Evolutionary conservation across 2,329 filamentous ascomycete species (phyloP).

Genomic region (Pestalotiopsis sp.): DNA sequence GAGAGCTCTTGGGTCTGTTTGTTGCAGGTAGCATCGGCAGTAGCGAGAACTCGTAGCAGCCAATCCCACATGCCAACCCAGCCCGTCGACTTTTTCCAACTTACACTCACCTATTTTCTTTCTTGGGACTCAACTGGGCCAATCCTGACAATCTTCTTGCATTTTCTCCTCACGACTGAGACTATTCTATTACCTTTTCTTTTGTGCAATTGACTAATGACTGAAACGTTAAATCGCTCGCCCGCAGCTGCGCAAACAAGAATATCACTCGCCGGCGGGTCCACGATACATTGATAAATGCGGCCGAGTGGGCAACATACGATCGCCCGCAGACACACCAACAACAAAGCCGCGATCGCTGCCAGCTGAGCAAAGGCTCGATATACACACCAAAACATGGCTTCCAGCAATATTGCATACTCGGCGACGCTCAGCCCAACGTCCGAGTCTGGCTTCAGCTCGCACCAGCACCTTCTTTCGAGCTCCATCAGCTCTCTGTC

Average conservation of each 20-base stretch:
- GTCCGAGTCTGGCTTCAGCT: constrained; percentile 6
- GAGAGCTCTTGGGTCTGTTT: neutral
- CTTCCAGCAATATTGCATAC: constrained; percentile 9
- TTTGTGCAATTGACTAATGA: neutral
- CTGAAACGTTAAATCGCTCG: neutral
- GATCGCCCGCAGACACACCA: neutral
- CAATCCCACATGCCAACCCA: constrained; percentile 9
- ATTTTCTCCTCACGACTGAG: neutral
- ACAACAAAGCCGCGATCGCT: neutral
- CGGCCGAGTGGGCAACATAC: neutral
- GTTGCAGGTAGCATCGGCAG: neutral
- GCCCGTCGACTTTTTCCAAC: neutral
- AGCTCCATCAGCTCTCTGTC: constrained; percentile 70
- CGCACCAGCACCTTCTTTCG: constrained; percentile 46
- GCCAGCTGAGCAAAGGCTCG: too few species aligned
- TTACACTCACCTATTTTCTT: neutral
- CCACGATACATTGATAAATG: neutral
- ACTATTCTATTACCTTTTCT: neutral
- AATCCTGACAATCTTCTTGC: neutral
- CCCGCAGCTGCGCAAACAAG: neutral
- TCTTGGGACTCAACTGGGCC: neutral
- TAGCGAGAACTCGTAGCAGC: neutral
- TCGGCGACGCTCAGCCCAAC: constrained; percentile 10
- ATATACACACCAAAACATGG: neutral
- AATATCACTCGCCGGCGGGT: constrained; percentile 1